Base-by-base conservation (phyloP, 768 basidiomycete species). In the Daedaleopsis nitida region DNA sequence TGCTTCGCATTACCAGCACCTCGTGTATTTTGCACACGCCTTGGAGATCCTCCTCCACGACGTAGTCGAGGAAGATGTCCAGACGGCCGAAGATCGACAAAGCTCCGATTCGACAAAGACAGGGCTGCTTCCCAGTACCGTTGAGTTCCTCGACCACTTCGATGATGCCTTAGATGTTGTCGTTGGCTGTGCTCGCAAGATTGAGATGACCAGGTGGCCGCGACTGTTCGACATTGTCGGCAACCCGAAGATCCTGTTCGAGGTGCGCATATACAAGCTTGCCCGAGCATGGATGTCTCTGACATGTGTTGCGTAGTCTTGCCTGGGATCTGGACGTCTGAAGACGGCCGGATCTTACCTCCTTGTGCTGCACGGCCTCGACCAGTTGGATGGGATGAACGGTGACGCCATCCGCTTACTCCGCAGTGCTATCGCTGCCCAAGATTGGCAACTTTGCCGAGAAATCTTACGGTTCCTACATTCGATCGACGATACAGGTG, bases 111-210 rank as follows among this genome's bases (percentile, higher is more conserved):
- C 53, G 16, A 62, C 73, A n/a, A 62, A 70, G 37, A 21, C 72
- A 45, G 70, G 76, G 16, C 75, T 88, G 12, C 75, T 98, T 34
- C 81, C 87, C 0, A 77, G 80, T 2, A 88, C 91, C 10, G 81
- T 98, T 63, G 91, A 94, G 64, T 98, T 99, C 69, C 76, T 99
- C 65, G 97, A 99, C 69, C 87, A 98, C 71, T 98, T 98, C 70
- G 92, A 96, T 62, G 90, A 85, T 55, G 84, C 90, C 7, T 75
- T 98, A 58, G 94, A 98, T 60, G 95, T 98, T 8, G 92, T 98
- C 13, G 96, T 98, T 11, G 89, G 92, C 6, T 98, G 96, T 68
- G 96, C 97, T 19, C 81, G 97, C 55, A 99, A 99, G 78, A 98
- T 94, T 7, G 97, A 99, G 75, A 83, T 96, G 70, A 88, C 92